phyloP scores from a whole-genome alignment of 169 alveolate genomes.

The Toxoplasma gondii region DNA sequence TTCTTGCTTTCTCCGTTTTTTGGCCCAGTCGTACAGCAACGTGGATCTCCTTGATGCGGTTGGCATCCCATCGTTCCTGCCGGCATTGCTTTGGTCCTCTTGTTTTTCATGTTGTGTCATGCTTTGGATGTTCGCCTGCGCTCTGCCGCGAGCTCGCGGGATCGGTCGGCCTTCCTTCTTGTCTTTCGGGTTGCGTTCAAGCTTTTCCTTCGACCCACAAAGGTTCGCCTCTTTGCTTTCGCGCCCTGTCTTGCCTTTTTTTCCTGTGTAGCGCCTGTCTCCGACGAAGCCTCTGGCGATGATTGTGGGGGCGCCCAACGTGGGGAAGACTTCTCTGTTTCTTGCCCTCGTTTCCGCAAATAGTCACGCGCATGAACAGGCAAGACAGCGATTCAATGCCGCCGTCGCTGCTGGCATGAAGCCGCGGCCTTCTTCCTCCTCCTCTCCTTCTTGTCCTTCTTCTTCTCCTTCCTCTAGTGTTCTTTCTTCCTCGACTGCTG shows the following conservation, averaged over 20 bases:
- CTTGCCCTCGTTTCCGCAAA: conserved; percentile 7
- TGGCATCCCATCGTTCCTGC: too few relatives aligned
- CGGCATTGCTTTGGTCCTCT: too few relatives aligned
- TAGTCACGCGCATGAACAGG: background rate
- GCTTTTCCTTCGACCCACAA: background rate
- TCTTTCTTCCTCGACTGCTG: background rate
- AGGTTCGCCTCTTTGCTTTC: background rate
- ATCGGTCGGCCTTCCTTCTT: too few relatives aligned
- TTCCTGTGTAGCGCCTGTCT: background rate
- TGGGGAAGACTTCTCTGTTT: conserved; percentile 18
- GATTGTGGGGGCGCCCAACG: conserved; percentile 27
- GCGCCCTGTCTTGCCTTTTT: background rate
- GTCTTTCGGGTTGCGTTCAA: background rate
- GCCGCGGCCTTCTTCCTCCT: background rate
- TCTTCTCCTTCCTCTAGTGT: background rate
- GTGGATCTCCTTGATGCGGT: too few relatives aligned
- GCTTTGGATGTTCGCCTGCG: too few relatives aligned
- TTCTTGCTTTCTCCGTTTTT: too few relatives aligned
- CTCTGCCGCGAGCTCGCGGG: too few relatives aligned
- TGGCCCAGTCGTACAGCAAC: too few relatives aligned
- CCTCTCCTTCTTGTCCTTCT: background rate
- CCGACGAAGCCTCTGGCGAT: background rate
- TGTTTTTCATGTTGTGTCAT: too few relatives aligned
- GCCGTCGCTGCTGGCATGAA: background rate
- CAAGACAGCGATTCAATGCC: background rate